Percentiles rank a stretch among this genome's conserved stretches.
Conservation (phyloP, 805 yeast species). For the Yarrowia osloensis region DNA sequence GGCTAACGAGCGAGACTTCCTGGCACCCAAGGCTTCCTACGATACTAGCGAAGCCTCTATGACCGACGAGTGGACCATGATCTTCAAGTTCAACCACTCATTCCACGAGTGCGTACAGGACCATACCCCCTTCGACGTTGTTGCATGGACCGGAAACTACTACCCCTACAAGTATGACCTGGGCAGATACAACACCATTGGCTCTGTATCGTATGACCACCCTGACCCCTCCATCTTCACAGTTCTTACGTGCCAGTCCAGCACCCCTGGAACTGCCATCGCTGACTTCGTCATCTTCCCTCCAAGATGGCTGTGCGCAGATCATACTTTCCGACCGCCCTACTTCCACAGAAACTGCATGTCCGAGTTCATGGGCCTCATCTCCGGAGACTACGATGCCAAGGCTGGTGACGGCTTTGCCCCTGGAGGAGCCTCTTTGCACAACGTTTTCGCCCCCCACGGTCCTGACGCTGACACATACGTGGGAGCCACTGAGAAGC, state of each 20-base stretch:
- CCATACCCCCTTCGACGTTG: slow-evolving; percentile 40
- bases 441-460: slow-evolving; percentile 40
- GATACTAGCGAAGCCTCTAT: slow-evolving; percentile 30
- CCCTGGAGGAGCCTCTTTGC: slow-evolving; percentile 42
- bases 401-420: slow-evolving; percentile 39
- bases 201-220: slow-evolving; percentile 40
- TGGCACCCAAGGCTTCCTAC: slow-evolving; percentile 38
- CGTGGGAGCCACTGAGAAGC: slow-evolving; percentile 36
- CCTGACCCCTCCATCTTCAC: slow-evolving; percentile 41
- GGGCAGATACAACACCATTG: slow-evolving; percentile 38
- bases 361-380: slow-evolving; percentile 40
- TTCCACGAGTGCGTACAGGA: slow-evolving; percentile 33
- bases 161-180: slow-evolving; percentile 41
- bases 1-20: slow-evolving; percentile 40
- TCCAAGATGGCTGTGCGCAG: slow-evolving; percentile 41
- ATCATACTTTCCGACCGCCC: slow-evolving; percentile 40
- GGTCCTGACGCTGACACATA: slow-evolving; percentile 40
- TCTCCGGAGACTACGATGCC: slow-evolving; percentile 36
- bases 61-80: slow-evolving; percentile 27
- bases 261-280: slow-evolving; percentile 38
- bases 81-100: slow-evolving; percentile 33
- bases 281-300: slow-evolving; percentile 41
- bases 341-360: slow-evolving; percentile 40
- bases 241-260: slow-evolving; percentile 36
- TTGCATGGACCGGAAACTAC: slow-evolving; percentile 40